Conservation (phyloP, 2,329 filamentous ascomycete species). For the Colletotrichum sp. region DNA sequence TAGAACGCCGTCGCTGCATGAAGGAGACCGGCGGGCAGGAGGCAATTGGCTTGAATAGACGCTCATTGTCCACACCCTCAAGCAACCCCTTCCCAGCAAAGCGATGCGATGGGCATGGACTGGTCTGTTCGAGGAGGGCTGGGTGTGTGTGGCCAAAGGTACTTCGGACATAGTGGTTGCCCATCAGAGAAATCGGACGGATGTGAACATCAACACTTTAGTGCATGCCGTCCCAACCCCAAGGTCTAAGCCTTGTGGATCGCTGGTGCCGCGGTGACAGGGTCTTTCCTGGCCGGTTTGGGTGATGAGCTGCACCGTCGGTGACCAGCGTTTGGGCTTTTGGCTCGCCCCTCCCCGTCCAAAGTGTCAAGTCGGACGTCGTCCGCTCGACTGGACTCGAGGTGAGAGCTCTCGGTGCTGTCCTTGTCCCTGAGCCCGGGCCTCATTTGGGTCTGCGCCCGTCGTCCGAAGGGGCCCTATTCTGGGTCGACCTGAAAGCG, state of each 20-base stretch:
- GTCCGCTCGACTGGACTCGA: background rate
- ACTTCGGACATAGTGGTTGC: background rate
- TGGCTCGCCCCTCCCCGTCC: background rate
- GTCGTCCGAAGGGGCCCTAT: background rate
- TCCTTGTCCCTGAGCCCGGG: background rate
- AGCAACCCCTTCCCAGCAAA: background rate
- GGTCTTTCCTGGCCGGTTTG: background rate
- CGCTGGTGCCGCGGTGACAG: background rate
- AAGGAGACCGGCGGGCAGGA: background rate
- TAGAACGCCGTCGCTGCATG: background rate
- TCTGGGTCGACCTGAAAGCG: background rate
- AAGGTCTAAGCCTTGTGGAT: conserved; percentile 16
- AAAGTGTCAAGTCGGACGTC: conserved; percentile 1
- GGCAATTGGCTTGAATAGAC: conserved; percentile 8
- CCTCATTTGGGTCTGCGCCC: background rate
- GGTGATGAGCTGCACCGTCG: background rate
- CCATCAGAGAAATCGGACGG: background rate
- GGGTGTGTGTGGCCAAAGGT: background rate
- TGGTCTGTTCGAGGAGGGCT: background rate
- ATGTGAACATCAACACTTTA: background rate
- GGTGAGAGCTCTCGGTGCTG: background rate
- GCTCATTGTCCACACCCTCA: background rate
- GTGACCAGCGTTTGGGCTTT: background rate
- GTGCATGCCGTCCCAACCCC: background rate
- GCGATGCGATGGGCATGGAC: background rate